Base-by-base conservation (phyloP, 2,329 filamentous ascomycete species). In the Ophiostoma quercus region DNA sequence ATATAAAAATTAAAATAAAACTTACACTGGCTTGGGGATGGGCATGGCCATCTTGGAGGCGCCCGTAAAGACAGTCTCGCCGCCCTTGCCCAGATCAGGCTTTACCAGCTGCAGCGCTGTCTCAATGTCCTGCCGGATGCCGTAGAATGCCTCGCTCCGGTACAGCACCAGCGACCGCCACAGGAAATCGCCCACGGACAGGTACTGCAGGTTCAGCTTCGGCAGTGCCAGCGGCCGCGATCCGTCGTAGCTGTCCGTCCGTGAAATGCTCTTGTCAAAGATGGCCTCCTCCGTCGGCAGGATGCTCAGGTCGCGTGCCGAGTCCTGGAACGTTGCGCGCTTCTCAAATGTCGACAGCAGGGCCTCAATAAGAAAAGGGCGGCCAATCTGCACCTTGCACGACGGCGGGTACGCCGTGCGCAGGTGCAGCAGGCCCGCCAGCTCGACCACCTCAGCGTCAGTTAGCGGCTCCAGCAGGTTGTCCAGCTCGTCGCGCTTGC, bases 151-250 rank as follows among this genome's bases (percentile, higher is more conserved):
- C 78, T 99, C 95, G 71, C 90, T 91, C 57, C 94, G 88, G 77
- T 97, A 95, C 9, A 99, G 82, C 16, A 96, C 85, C 75, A 98
- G 90, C 0, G 94, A 93, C 72, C 96, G 87, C 93, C 94, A 99
- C n/a, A 99, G 81, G 75, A 99, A 99, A 78, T 99, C 95, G 2
- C 93, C 93, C 67, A 97, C 88, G 2, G 94, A 96, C 16, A 99
- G 84, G 79, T 99, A 99, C 77, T 99, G 95, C 37, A 99, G 82
- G 75, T 97, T 99, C 65, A 98, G 81, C 78, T 99, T 99, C 2
- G 95, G 95, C 62, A 99, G 88, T 2, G 95, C 92, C 71, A 99
- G 83, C 5, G 95, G 94, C 66, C 87, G 87, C 32, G 92, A 93
- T 34, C 94, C 94, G 77, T 97, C 90, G 75, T 97, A 98, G 8